Conservation (phyloP, 2,329 filamentous ascomycete genomes). For the Zasmidium cellare region DNA sequence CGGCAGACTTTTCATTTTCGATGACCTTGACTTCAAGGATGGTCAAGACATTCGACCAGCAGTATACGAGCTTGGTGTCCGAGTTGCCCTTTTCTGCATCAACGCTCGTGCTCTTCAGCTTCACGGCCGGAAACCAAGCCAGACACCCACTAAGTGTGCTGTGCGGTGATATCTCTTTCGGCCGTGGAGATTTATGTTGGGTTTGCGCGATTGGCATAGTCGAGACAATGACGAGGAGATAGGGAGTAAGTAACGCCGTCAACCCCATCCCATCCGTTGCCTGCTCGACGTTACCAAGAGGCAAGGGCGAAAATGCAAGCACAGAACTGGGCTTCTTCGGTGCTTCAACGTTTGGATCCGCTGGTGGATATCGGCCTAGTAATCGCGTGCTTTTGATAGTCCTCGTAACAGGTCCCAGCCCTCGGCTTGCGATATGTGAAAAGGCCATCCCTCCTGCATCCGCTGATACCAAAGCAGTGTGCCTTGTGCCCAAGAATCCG, state of each 20-base stretch:
- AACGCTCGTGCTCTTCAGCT: slow-evolving; percentile 66
- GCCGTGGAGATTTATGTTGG: slow-evolving; percentile 87
- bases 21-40: slow-evolving; percentile 84
- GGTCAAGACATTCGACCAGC: slow-evolving; percentile 97
- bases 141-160: slow-evolving; percentile 90
- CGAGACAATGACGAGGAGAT: slow-evolving; percentile 93
- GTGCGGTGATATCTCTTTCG: slow-evolving; percentile 87
- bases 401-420: slow-evolving; percentile 80
- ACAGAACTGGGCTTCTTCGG: slow-evolving; percentile 89
- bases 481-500: slow-evolving; percentile 90
- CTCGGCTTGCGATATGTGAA: slow-evolving; percentile 90
- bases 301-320: slow-evolving; percentile 84
- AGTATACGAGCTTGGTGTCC: slow-evolving; percentile 88
- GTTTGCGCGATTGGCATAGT: slow-evolving; percentile 96
- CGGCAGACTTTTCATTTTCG: slow-evolving; percentile 55
- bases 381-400: slow-evolving; percentile 88
- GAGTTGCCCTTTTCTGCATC: slow-evolving; percentile 65
- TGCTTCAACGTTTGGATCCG: slow-evolving; percentile 62
- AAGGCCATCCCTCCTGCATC: slow-evolving; percentile 97
- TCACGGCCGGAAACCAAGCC: slow-evolving; percentile 96
- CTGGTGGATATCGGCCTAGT: slow-evolving; percentile 82
- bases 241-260: slow-evolving; percentile 93
- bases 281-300: slow-evolving; percentile 90
- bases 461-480: slow-evolving; percentile 91
- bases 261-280: slow-evolving; percentile 83